phyloP scores from a whole-genome alignment of 345 rosid genomes.

The Boechera retrofracta region DNA sequence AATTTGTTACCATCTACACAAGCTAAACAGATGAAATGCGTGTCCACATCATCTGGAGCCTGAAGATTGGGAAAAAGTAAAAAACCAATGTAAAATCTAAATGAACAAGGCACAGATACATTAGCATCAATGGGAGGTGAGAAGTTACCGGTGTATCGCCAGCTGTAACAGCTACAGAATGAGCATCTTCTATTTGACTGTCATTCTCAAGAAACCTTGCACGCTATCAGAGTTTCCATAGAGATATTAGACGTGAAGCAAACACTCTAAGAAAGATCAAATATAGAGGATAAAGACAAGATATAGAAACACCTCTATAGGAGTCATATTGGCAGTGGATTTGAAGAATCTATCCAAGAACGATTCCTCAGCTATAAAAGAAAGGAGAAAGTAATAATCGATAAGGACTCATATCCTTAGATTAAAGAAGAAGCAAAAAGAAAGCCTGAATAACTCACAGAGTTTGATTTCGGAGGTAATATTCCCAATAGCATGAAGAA shows the following conservation, averaged over 20 bases:
- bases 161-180: slow-evolving; percentile 78
- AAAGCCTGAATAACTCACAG: slow-evolving; percentile 51
- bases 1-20: slow-evolving; percentile 71
- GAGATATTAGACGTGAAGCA: slow-evolving; percentile 1
- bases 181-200: slow-evolving; percentile 84
- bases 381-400: slow-evolving; percentile 19
- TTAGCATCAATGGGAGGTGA: background rate
- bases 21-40: slow-evolving; percentile 86
- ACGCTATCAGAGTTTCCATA: slow-evolving; percentile 51
- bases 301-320: slow-evolving; percentile 65
- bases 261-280: slow-evolving; percentile 18
- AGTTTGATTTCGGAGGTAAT: slow-evolving; percentile 73
- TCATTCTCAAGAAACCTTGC: slow-evolving; percentile 80
- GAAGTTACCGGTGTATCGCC: slow-evolving; percentile 78
- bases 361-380: slow-evolving; percentile 66
- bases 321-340: slow-evolving; percentile 78
- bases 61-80: slow-evolving; percentile 39
- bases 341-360: slow-evolving; percentile 81
- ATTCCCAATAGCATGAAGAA: slow-evolving; percentile 94
- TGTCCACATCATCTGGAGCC: slow-evolving; percentile 73
- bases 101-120: background rate
- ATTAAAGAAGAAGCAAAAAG: background rate
- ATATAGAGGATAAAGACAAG: slow-evolving; percentile 2
- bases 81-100: slow-evolving; percentile 13
- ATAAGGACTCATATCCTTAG: background rate